Evolutionary conservation across 192 early-diverging fungal genomes (phyloP).

Genomic region (Rhizophagus sp.): DNA sequence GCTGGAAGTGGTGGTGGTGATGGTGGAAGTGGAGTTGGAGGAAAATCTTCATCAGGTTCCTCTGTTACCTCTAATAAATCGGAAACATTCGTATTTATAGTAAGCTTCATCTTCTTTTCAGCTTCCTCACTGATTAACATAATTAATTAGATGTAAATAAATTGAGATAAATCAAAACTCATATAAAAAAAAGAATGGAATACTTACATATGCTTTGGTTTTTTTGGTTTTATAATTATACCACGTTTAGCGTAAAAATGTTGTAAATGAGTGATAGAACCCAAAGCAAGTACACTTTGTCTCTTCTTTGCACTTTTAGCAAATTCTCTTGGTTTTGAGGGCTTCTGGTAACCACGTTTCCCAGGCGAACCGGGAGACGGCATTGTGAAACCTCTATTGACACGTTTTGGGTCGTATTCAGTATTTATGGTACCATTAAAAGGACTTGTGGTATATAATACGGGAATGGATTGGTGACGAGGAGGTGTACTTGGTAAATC

Average conservation of each 20-base stretch:
- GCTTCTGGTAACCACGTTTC: slow-evolving; percentile 25
- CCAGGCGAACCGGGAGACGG: background rate
- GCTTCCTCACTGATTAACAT: slow-evolving; percentile 1
- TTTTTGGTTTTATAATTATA: slow-evolving; percentile 32
- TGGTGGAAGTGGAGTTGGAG: slow-evolving; percentile 46
- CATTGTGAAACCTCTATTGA: slow-evolving; percentile 10
- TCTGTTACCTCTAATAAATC: slow-evolving; percentile 35
- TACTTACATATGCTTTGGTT: slow-evolving; percentile 31
- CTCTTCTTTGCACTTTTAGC: slow-evolving; percentile 42
- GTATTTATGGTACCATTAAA: background rate
- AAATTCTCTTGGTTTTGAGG: slow-evolving; percentile 30
- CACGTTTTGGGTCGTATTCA: background rate
- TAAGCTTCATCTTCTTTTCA: background rate
- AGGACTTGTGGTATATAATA: background rate
- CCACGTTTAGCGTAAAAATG: slow-evolving; percentile 58
- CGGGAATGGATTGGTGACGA: background rate
- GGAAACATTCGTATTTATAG: slow-evolving; percentile 22
- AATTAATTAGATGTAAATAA: background rate
- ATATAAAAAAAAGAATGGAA: background rate
- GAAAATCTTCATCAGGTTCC: slow-evolving; percentile 44
- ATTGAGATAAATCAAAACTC: background rate
- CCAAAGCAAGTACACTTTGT: slow-evolving; percentile 53
- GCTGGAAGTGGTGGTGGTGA: slow-evolving; percentile 36
- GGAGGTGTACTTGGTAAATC: background rate
- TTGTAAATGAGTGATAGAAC: slow-evolving; percentile 58